Percentiles rank a stretch among this genome's conserved stretches.
These are phyloP conservation scores for Bondarzewia mesenterica DNA, from an alignment of 1,284 basidiomycete species.

Conservation along the genomic window DNA sequence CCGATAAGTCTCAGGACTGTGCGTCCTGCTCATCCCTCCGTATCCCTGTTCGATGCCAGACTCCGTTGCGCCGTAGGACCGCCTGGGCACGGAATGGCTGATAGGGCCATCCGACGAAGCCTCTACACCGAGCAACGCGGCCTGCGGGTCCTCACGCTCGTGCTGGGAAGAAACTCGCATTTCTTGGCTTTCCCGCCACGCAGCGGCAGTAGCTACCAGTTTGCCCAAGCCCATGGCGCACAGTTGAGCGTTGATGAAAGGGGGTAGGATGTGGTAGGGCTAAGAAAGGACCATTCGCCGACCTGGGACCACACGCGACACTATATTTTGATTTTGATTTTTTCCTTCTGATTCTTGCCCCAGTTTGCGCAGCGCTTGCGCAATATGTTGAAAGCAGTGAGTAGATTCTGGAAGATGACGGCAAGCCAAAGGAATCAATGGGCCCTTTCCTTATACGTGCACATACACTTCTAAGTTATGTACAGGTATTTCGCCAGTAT, in stretches of 20 bases:
- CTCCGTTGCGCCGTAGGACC: conserved; percentile 9
- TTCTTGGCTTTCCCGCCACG: neutral
- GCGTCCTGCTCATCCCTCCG: neutral
- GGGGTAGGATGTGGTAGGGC: neutral
- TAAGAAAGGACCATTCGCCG: neutral
- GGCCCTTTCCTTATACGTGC: too few relatives aligned
- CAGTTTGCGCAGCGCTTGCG: too few relatives aligned
- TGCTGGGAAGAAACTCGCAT: neutral
- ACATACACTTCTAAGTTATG: too few relatives aligned
- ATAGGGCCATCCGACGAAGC: conserved; percentile 1
- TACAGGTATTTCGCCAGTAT: too few relatives aligned
- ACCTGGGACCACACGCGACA: neutral
- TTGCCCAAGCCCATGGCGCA: neutral
- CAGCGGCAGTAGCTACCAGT: neutral
- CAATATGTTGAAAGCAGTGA: too few relatives aligned
- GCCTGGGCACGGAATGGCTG: conserved; percentile 2
- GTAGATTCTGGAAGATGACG: too few relatives aligned
- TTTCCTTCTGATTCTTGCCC: too few relatives aligned
- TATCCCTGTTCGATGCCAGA: neutral
- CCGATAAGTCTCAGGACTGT: conserved; percentile 30
- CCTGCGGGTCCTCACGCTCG: neutral
- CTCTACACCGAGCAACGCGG: neutral
- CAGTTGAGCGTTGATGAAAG: neutral
- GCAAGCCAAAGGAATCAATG: too few relatives aligned
- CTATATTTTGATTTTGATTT: too few relatives aligned